Conservation (phyloP, 495 filamentous ascomycete species). For the Immersiella caudata region DNA sequence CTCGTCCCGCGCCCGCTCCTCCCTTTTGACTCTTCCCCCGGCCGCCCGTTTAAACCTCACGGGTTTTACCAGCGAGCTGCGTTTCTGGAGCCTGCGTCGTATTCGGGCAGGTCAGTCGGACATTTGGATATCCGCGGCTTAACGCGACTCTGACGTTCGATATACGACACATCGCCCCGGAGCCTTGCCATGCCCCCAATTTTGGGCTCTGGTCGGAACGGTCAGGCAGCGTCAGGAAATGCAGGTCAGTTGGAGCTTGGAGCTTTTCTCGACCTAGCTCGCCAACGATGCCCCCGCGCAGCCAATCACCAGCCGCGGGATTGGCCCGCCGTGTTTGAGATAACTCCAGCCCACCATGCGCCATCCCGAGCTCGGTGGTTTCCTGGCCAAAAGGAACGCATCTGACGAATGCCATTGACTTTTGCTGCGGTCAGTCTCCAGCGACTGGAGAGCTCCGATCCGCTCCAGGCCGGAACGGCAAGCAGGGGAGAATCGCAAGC, state of each 20-base stretch:
- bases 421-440: neutral
- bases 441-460: constrained; percentile 8
- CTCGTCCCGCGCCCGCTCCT: neutral
- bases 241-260: constrained; percentile 14
- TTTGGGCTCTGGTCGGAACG: constrained; percentile 14
- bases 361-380: constrained; percentile 18
- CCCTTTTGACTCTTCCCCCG: neutral
- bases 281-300: neutral
- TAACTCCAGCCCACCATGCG: constrained; percentile 3
- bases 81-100: neutral
- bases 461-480: neutral
- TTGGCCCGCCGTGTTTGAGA: constrained; percentile 16
- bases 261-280: constrained; percentile 13
- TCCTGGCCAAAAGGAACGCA: neutral
- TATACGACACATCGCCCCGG: constrained; percentile 17
- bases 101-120: constrained; percentile 15
- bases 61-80: neutral
- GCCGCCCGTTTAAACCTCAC: neutral
- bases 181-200: constrained; percentile 9
- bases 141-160: constrained; percentile 10
- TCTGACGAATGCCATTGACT: neutral
- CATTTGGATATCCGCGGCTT: constrained; percentile 28
- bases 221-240: constrained; percentile 14
- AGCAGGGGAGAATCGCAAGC: neutral
- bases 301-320: constrained; percentile 19